These are phyloP conservation scores for Neofusicoccum parvum DNA, from an alignment of 2,329 filamentous ascomycete species.

Conservation along the genomic window DNA sequence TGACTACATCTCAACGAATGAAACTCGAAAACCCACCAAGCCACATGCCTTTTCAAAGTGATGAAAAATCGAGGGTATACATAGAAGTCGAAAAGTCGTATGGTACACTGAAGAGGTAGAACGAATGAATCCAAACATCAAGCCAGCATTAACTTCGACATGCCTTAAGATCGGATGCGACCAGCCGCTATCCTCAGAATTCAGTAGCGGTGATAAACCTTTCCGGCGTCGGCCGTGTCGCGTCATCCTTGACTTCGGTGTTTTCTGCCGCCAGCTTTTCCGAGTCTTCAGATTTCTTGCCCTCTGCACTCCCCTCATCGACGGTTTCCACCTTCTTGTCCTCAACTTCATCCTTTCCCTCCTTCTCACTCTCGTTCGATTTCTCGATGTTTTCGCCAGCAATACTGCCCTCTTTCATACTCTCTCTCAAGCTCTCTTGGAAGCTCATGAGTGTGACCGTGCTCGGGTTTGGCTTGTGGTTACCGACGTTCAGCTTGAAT, in stretches of 20 bases:
- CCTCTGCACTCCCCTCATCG: not conserved
- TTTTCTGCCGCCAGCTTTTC: not conserved
- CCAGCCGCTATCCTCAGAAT: conserved; percentile 11
- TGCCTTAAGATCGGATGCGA: not conserved
- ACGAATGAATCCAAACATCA: not conserved
- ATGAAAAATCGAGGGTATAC: conserved; percentile 2
- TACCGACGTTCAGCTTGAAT: conserved; percentile 60
- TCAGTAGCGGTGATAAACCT: conserved; percentile 58
- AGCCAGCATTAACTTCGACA: not conserved
- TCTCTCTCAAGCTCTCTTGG: conserved; percentile 10
- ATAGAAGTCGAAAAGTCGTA: not conserved
- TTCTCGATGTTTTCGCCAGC: not conserved
- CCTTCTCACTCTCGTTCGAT: conserved; percentile 6
- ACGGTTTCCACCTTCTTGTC: not conserved
- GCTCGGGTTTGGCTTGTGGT: conserved; percentile 19
- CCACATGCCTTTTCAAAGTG: not conserved
- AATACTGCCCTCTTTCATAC: not conserved
- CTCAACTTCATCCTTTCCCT: conserved; percentile 16
- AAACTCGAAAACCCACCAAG: not conserved
- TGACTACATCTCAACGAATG: not conserved
- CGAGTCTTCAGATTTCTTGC: conserved; percentile 17
- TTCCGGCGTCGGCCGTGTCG: conserved; percentile 46
- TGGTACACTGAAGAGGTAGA: not conserved
- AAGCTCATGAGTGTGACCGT: conserved; percentile 17
- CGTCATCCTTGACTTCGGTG: conserved; percentile 17